Base-by-base conservation (phyloP, 768 basidiomycete genomes). In the Tricholoma hemisulphureum region DNA sequence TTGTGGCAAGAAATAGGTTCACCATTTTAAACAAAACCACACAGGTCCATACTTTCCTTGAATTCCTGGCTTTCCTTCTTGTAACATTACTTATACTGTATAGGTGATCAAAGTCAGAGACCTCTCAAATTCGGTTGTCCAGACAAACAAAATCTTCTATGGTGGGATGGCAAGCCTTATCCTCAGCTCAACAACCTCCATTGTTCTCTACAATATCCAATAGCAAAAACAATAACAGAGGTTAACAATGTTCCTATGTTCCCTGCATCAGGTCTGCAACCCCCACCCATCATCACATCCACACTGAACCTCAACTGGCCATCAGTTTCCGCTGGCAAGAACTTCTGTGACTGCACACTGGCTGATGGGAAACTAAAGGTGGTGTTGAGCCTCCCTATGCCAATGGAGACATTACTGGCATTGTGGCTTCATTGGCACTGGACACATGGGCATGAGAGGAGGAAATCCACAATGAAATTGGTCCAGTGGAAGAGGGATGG, bases 71-170 rank as follows among this genome's bases (percentile, higher is more conserved):
- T 34, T 18, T n/a, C n/a, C n/a, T 8, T 21, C 21, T 10, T 41
- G 1, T 32, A 2, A 46, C 56, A 55, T 14, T 57, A 23, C 14
- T 28, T 45, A 14, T 6, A 26, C 16, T 51, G 39, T 29, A 18
- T 70, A 94, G 92, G 80, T 90, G 63, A 95, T 99, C 67, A 94
- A 98, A 75, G 94, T 98, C 64, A 87, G 93, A 50, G 97, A 99
- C 70, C 77, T 97, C 16, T 87, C 92, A 3, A 97, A 97, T 72
- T 84, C 92, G 2, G 86, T 96, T 11, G 94, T 96, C 53, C 91
- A 94, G 69, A 95, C 94, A 18, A 98, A 91, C 70, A 97, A 99
- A 67, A 93, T 99, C 65, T 99, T 98, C 77, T 98, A 97, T 60
- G 97, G 97, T 55, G 97, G 97, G 45, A 98, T 97, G 2, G 94